Percentiles rank a stretch among this genome's conserved stretches.
These are phyloP conservation scores for Aspergillus pseudoviridinutans DNA, from an alignment of 2,329 filamentous ascomycete genomes.

Conservation along the genomic window DNA sequence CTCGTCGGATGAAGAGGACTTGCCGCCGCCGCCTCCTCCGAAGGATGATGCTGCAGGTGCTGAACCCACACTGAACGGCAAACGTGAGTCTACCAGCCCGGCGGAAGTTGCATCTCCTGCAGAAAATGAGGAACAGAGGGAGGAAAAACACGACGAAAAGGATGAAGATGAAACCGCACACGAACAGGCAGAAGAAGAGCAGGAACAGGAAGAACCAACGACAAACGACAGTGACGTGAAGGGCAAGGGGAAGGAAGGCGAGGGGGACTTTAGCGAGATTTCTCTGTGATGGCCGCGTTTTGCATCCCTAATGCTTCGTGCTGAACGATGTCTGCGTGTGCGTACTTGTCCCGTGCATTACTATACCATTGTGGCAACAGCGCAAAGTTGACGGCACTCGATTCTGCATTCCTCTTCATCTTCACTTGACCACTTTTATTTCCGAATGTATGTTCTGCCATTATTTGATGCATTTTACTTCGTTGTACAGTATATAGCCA, in stretches of 20 bases:
- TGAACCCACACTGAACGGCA: conserved; percentile 17
- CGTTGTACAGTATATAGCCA: conserved; percentile 14
- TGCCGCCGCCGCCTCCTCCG: conserved; percentile 26
- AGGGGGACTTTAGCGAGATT: conserved; percentile 34
- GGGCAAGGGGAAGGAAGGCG: conserved; percentile 28
- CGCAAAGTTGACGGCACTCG: background rate
- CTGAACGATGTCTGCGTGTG: background rate
- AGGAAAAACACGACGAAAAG: conserved; percentile 6
- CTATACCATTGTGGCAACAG: background rate
- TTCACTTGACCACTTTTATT: background rate
- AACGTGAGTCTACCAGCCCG: conserved; percentile 5
- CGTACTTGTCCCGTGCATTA: background rate
- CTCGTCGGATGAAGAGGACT: conserved; percentile 23
- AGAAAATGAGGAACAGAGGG: conserved; percentile 7
- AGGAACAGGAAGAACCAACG: conserved; percentile 18
- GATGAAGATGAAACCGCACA: conserved; percentile 12
- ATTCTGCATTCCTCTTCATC: background rate
- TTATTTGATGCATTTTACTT: background rate
- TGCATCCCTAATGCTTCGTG: conserved; percentile 10
- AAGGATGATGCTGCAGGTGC: conserved; percentile 23
- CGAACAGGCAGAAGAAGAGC: conserved; percentile 13
- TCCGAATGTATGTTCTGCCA: background rate
- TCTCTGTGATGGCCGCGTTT: conserved; percentile 22
- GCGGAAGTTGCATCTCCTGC: background rate
- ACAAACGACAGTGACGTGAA: conserved; percentile 15